Conservation (phyloP, 2,329 filamentous ascomycete genomes). For the Talaromyces sp. region DNA sequence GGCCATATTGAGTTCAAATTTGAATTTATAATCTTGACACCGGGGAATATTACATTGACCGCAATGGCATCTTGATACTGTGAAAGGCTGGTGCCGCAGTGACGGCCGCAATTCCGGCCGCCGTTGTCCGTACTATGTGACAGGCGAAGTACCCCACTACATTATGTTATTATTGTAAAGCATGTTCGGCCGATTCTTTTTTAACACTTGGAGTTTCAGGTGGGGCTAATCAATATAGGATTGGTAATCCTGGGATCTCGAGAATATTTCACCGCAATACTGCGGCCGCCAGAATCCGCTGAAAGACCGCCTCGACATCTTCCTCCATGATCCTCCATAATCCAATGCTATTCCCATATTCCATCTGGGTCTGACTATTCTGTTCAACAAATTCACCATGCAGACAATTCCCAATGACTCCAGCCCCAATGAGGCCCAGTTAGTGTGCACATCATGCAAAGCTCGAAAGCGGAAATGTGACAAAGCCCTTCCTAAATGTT, state of each 20-base stretch:
- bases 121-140: no score
- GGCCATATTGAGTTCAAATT: not conserved
- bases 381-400: not conserved
- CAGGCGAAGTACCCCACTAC: not conserved
- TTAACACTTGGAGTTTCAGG: not conserved
- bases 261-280: not conserved
- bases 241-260: not conserved
- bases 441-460: slow-evolving; percentile 5
- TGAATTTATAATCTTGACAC: not conserved
- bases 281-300: not conserved
- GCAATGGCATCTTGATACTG: not conserved
- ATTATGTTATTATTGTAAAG: not conserved
- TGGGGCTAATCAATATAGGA: not conserved
- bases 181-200: not conserved
- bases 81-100: not conserved
- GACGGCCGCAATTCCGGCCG: not conserved
- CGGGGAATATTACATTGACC: not conserved
- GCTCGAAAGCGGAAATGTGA: slow-evolving; percentile 14
- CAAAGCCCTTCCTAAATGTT: slow-evolving; percentile 13
- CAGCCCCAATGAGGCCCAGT: not conserved
- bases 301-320: not conserved
- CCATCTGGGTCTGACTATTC: not conserved
- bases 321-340: not conserved
- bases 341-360: not conserved
- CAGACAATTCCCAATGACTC: not conserved